Percentiles rank a stretch among this genome's conserved stretches.
Conservation (phyloP, 2,329 filamentous ascomycete genomes). For the Coniochaeta ligniaria region DNA sequence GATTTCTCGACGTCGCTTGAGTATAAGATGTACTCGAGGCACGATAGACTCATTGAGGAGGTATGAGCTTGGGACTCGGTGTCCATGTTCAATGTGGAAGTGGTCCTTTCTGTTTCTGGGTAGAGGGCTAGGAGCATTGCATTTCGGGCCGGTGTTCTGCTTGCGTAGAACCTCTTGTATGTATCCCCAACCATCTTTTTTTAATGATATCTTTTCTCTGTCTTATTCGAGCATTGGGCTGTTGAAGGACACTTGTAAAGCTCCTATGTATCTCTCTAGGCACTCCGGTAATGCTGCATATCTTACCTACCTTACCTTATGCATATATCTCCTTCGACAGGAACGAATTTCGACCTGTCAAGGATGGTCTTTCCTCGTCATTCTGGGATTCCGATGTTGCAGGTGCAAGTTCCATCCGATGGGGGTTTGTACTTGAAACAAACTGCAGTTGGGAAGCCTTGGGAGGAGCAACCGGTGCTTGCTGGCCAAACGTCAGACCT, state of each 20-base stretch:
- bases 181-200: background rate
- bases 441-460: too few relatives aligned
- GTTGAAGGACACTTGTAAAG: background rate
- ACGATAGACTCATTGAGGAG: conserved; percentile 43
- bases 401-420: too few relatives aligned
- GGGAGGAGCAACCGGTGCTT: too few relatives aligned
- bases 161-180: background rate
- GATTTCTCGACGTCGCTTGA: conserved; percentile 49
- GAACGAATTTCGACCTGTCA: background rate
- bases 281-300: too few relatives aligned
- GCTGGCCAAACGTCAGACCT: too few relatives aligned
- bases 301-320: too few relatives aligned
- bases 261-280: background rate
- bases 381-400: background rate
- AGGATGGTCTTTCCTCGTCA: background rate
- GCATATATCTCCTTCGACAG: background rate
- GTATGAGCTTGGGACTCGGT: conserved; percentile 6
- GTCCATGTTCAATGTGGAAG: conserved; percentile 16
- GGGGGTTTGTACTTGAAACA: too few relatives aligned
- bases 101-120: conserved; percentile 3
- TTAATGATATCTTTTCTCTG: background rate
- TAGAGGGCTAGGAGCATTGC: background rate
- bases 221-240: background rate
- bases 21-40: conserved; percentile 56
- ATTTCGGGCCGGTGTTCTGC: background rate